These are phyloP conservation scores for Cutaneotrichosporon dermatis DNA, from an alignment of 1,284 basidiomycete species.

Conservation along the genomic window DNA sequence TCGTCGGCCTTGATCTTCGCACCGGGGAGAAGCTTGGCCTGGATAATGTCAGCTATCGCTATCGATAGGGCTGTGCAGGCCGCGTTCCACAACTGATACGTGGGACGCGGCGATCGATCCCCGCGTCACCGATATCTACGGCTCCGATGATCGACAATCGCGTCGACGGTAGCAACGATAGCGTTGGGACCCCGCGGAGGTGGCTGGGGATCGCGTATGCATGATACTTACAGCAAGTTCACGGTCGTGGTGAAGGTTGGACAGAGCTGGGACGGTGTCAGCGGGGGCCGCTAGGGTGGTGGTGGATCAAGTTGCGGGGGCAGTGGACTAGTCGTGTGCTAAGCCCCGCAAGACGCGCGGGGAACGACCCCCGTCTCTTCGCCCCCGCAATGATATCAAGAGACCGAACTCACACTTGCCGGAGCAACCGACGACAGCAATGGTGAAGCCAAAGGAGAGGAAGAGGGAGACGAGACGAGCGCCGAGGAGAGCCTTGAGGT, in stretches of 20 bases:
- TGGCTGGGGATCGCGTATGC: too few relatives aligned
- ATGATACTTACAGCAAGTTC: slow-evolving; percentile 3
- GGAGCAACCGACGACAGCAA: slow-evolving; percentile 8
- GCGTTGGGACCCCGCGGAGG: not conserved
- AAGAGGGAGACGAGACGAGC: slow-evolving; percentile 12
- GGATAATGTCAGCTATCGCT: not conserved
- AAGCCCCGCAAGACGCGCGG: not conserved
- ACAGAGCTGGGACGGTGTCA: slow-evolving; percentile 6
- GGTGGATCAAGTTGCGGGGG: too few relatives aligned
- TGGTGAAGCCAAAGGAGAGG: slow-evolving; percentile 8
- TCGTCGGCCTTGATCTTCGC: slow-evolving; percentile 11
- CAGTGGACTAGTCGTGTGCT: not conserved
- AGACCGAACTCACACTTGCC: slow-evolving; percentile 10
- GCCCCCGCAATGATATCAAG: not conserved
- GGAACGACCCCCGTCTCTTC: not conserved
- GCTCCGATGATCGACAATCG: not conserved
- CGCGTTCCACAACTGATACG: not conserved
- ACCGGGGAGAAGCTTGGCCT: not conserved
- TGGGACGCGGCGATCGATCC: not conserved
- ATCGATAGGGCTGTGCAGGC: not conserved
- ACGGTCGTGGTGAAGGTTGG: slow-evolving; percentile 5
- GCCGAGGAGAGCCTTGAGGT: slow-evolving; percentile 10
- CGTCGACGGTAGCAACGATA: too few relatives aligned
- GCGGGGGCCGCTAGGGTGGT: not conserved
- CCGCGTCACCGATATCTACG: not conserved